Base-by-base conservation (phyloP, 768 basidiomycete genomes). In the Boletus huronensis region DNA sequence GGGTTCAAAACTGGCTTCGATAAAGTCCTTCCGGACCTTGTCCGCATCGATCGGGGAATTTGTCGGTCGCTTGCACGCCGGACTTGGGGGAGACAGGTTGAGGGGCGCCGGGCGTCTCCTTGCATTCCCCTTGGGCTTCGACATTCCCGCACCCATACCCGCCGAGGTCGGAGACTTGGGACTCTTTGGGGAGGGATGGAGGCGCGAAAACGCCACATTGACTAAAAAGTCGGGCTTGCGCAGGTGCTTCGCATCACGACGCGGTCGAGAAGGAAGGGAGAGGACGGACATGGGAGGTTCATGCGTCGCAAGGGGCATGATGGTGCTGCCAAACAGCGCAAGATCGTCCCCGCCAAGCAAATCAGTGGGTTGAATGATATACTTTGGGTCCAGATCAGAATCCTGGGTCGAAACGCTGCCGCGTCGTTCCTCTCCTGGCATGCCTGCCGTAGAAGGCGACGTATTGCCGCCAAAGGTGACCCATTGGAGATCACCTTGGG, bases 371-470 rank as follows among this genome's bases (percentile, higher is more conserved):
- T 76, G 74, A 57, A 84, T 72, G 31, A 81, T 66, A 58, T 78
- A 77, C 16, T 70, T 71, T 5, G 79, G 77, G 49, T 82, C 79
- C 40, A 84, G 69, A 47, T 81, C 80, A 3, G 82, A 85, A 62
- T 79, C 77, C 39, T 76, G 73, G 9, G 80, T 78, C 0, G 82
- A 82, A 4, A 77, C 60, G 50, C 77, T 79, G 6, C 69, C 77
- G 10, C 78, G 75, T 44, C 77, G 74, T 47, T 72, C 67, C 6
- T 74, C 74, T 23, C 41, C 58, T 2, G 58, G 62, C 0, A 48
- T 46, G 5, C 57, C 52, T 0, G 16, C 5, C 13, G 3, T 11
- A 4, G 57, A 52, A 19, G 65, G 53, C 2, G 65, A 58, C n/a
- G 62, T 61, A 44, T 64, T 65, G 10, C 63, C 66, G 11, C 65